These are phyloP conservation scores for Botrytis sinoallii DNA, from an alignment of 2,329 filamentous ascomycete genomes.

Conservation along the genomic window DNA sequence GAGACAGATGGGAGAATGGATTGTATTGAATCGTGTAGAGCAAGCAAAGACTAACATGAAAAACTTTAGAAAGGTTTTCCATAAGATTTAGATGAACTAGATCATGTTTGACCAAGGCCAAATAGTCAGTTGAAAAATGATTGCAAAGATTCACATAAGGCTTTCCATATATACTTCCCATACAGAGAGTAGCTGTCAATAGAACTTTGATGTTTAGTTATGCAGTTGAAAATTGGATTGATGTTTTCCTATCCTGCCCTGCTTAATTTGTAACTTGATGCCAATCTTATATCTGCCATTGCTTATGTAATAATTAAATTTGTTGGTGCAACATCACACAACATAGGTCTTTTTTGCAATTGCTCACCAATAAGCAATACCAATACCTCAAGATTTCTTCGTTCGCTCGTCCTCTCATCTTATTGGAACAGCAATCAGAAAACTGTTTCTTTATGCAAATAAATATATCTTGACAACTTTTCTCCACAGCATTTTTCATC, in stretches of 20 bases:
- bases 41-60: background rate
- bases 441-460: background rate
- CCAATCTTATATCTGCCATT: background rate
- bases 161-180: background rate
- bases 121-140: background rate
- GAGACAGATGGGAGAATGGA: background rate
- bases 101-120: background rate
- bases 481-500: background rate
- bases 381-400: background rate
- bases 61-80: background rate
- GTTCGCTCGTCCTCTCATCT: background rate
- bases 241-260: background rate
- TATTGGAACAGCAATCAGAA: background rate
- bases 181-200: background rate
- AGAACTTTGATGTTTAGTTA: background rate
- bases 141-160: background rate
- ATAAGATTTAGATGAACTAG: background rate
- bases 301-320: conserved; percentile 1
- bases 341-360: background rate
- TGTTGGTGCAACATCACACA: background rate
- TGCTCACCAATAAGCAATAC: background rate
- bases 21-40: background rate
- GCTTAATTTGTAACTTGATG: background rate
- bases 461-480: background rate
- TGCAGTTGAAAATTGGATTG: background rate